These are phyloP conservation scores for Kalanchoe fedtschenkoi DNA, from an alignment of 164 flowering plant genomes.

Conservation along the genomic window DNA sequence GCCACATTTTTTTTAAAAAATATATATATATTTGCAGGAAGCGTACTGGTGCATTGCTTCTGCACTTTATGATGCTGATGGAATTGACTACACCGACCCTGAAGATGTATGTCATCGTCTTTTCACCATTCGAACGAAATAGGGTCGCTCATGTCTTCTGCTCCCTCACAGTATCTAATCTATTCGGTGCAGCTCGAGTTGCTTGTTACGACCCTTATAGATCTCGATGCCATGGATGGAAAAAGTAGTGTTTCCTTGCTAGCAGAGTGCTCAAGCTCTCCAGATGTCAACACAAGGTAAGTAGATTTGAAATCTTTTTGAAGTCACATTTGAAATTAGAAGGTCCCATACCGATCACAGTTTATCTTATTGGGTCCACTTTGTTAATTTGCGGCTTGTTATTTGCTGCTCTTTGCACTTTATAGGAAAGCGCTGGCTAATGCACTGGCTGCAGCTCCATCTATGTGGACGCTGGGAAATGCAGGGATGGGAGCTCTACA, in stretches of 20 bases:
- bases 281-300: constrained; percentile 85
- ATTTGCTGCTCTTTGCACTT: not conserved
- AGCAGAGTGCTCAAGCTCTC: constrained; percentile 91
- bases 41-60: constrained; percentile 82
- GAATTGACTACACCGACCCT: constrained; percentile 86
- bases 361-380: too few relatives aligned
- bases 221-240: constrained; percentile 99
- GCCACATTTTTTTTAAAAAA: too few relatives aligned
- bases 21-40: constrained; percentile 53
- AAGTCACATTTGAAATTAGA: not conserved
- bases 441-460: constrained; percentile 90
- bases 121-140: constrained; percentile 1
- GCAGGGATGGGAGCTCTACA: constrained; percentile 99
- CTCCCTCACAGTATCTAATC: constrained; percentile 9
- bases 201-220: constrained; percentile 74
- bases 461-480: constrained; percentile 99
- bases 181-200: constrained; percentile 70
- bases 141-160: not conserved
- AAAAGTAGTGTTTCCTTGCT: constrained; percentile 80
- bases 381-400: too few relatives aligned
- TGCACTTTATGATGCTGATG: constrained; percentile 91
- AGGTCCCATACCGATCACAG: not conserved
- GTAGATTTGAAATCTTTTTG: not conserved
- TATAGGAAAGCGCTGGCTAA: constrained; percentile 84
- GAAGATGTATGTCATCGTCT: constrained; percentile 60